Evolutionary conservation across 1,139 yeast genomes (phyloP), one percentile per base, ranked within the genome.

Genomic region (Magnusiomyces ingens): DNA sequence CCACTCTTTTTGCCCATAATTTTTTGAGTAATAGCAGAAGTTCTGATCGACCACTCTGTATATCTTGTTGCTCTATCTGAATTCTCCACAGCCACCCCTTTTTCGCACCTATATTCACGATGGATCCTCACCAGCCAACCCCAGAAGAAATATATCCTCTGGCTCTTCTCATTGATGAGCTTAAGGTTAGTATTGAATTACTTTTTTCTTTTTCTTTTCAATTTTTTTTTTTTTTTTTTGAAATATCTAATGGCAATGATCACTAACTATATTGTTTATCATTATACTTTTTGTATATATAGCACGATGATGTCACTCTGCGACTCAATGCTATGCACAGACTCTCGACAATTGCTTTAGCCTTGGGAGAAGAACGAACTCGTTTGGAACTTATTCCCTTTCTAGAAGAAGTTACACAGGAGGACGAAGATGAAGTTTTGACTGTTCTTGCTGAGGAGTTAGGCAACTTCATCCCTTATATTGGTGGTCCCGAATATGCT

Each of bases 361-460:
- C 99, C 1, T 75, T 94, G 58, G 99, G 99, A 10, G 94, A 95
- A 8, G 96, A 89, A 67, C 80, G 99, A 66, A 88, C 98, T 17
- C 78, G 96, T 57, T 78, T 79, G 51, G 99, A 94, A 70, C 77
- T 94, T 66, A 76, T 94, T 57, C 98, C 98, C 40, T 93, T 93
- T 67, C 77, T 94, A 59, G 84, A 81, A 58, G 81, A 86, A 62
- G 98, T 90, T 46, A 91, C 97, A 11, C 96, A 93, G 62, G 99
- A 93, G 64, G 99, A 94, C 68, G 99, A 94, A 71, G 99, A 94
- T 69, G 99, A 94, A 71, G 96, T 94, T 8, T 84, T 93, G 70
- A 89, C 97, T 1, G 94, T 90, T 18, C 78, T 94, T 61, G 98
- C 98, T 2, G 87, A 85, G 61, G 93, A 91, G 72, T 74, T 94